Conservation (phyloP, 345 rosid species). For the Hibiscus syriacus region DNA sequence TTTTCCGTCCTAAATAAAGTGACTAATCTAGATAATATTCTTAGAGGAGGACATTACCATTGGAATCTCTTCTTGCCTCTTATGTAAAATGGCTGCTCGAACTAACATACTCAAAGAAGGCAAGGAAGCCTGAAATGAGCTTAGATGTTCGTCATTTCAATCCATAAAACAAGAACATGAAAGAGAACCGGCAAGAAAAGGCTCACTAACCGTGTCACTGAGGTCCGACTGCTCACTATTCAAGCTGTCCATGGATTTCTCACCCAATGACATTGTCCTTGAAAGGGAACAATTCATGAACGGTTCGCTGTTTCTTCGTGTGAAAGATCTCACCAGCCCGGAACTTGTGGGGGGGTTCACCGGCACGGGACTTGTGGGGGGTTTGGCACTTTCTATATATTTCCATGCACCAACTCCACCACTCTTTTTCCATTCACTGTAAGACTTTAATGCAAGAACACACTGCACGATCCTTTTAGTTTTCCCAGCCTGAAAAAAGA, state of each 20-base stretch:
- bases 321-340: slow-evolving; percentile 32
- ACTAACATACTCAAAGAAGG: slow-evolving; percentile 51
- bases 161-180: slow-evolving; percentile 4
- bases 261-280: slow-evolving; percentile 34
- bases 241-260: slow-evolving; percentile 29
- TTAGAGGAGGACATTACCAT: slow-evolving; percentile 28
- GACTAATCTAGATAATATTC: not conserved
- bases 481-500: slow-evolving; percentile 54
- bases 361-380: slow-evolving; percentile 1
- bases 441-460: slow-evolving; percentile 80
- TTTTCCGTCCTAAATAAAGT: not conserved
- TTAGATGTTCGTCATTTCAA: not conserved
- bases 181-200: slow-evolving; percentile 8
- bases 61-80: slow-evolving; percentile 75
- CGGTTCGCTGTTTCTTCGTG: slow-evolving; percentile 57
- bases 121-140: slow-evolving; percentile 32
- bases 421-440: slow-evolving; percentile 64
- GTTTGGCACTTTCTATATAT: slow-evolving; percentile 44
- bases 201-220: slow-evolving; percentile 53
- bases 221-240: slow-evolving; percentile 35
- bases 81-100: slow-evolving; percentile 56
- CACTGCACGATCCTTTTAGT: slow-evolving; percentile 68
- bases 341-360: slow-evolving; percentile 19
- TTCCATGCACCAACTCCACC: slow-evolving; percentile 76
- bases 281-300: slow-evolving; percentile 49